phyloP scores from a whole-genome alignment of 805 yeast genomes.

The Metschnikowia shivogae region DNA sequence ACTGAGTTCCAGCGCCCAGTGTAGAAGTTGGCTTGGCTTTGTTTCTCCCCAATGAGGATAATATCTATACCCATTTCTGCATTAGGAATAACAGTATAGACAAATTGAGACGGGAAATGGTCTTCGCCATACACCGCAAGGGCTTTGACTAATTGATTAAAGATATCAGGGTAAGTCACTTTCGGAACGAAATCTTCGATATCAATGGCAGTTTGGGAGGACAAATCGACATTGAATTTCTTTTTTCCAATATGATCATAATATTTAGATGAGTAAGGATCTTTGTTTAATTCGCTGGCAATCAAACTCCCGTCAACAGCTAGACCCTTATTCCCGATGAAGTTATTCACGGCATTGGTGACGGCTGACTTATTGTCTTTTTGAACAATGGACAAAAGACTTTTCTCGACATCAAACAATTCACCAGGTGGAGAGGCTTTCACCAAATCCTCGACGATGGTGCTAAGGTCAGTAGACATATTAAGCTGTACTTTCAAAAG shows the following conservation, averaged over 20 bases:
- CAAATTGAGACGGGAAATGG: conserved; percentile 60
- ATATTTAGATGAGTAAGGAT: conserved; percentile 38
- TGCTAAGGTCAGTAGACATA: conserved; percentile 24
- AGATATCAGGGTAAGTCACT: conserved; percentile 26
- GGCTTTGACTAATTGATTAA: conserved; percentile 24
- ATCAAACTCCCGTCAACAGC: conserved; percentile 29
- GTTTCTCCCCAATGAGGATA: conserved; percentile 65
- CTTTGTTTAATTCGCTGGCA: conserved; percentile 33
- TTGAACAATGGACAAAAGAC: conserved; percentile 23
- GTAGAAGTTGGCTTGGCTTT: conserved; percentile 75
- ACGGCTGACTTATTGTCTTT: conserved; percentile 19
- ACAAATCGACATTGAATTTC: conserved; percentile 58
- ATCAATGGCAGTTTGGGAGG: conserved; percentile 46
- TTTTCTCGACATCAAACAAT: conserved; percentile 25
- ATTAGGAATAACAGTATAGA: conserved; percentile 41
- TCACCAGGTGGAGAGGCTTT: conserved; percentile 39
- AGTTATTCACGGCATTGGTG: conserved; percentile 27
- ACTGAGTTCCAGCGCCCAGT: conserved; percentile 84
- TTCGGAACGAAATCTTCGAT: conserved; percentile 39
- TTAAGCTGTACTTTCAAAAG: neutral
- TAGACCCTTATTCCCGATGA: conserved; percentile 26
- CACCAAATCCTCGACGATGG: conserved; percentile 29
- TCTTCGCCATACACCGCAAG: conserved; percentile 53
- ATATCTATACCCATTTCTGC: conserved; percentile 36
- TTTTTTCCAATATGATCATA: conserved; percentile 48